These are phyloP conservation scores for Yarrowia keelungensis DNA, from an alignment of 805 yeast genomes.

Conservation along the genomic window DNA sequence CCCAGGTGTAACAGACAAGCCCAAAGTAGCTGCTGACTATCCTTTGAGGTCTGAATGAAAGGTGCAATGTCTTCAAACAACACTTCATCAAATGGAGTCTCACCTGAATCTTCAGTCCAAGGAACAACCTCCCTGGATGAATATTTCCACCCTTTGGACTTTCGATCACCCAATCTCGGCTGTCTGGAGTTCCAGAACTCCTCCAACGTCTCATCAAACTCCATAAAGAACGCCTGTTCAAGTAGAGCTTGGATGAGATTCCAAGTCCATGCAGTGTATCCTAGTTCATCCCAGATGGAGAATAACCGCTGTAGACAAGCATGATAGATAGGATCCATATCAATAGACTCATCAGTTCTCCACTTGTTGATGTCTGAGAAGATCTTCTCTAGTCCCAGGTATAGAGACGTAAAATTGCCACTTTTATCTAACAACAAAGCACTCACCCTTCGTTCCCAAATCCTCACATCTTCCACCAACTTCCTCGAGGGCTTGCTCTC, in stretches of 20 bases:
- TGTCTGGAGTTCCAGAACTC: slow-evolving; percentile 27
- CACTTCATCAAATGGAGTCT: slow-evolving; percentile 19
- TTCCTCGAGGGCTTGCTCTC: not conserved
- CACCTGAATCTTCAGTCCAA: not conserved
- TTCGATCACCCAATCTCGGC: slow-evolving; percentile 3
- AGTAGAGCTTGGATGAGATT: slow-evolving; percentile 9
- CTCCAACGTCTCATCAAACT: slow-evolving; percentile 7
- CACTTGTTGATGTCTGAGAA: not conserved
- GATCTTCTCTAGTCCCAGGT: not conserved
- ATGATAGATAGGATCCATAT: slow-evolving; percentile 20
- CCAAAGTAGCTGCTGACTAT: slow-evolving; percentile 3
- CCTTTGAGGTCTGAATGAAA: not conserved
- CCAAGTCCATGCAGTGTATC: slow-evolving; percentile 15
- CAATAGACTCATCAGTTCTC: not conserved
- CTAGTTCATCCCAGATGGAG: not conserved
- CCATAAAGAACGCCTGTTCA: slow-evolving; percentile 15
- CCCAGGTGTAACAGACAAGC: slow-evolving; percentile 15
- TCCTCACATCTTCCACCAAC: not conserved
- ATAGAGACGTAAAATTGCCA: not conserved
- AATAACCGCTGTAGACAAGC: not conserved
- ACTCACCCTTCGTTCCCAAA: slow-evolving; percentile 11
- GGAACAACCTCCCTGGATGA: slow-evolving; percentile 2
- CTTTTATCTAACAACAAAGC: slow-evolving; percentile 3
- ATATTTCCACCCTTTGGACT: slow-evolving; percentile 24
- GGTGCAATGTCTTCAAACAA: slow-evolving; percentile 23